These are phyloP conservation scores for Leishmania guyanensis DNA, from an alignment of 208 protist genomes.

Conservation along the genomic window DNA sequence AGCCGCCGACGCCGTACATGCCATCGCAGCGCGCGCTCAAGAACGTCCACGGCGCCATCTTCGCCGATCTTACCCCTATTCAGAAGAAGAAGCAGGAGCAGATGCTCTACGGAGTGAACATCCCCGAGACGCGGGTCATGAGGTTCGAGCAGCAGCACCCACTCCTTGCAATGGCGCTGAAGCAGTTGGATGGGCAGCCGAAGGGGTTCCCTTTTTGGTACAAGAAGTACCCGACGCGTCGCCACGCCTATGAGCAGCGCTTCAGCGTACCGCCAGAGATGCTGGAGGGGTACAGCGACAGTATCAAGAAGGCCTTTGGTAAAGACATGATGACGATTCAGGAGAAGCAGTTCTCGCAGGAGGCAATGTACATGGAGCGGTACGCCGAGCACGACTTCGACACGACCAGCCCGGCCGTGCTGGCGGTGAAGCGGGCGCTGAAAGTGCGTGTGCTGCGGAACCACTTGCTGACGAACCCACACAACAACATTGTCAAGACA, in stretches of 20 bases:
- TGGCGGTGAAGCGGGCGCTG: conserved; percentile 85
- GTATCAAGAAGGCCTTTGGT: conserved; percentile 78
- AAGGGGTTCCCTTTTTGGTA: conserved; percentile 94
- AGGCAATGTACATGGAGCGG: conserved; percentile 92
- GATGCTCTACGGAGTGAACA: conserved; percentile 90
- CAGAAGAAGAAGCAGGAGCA: conserved; percentile 91
- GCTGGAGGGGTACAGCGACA: conserved; percentile 86
- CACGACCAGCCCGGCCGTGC: conserved; percentile 83
- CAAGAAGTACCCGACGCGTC: conserved; percentile 92
- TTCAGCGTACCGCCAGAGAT: conserved; percentile 91
- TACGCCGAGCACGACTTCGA: conserved; percentile 93
- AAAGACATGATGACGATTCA: conserved; percentile 85
- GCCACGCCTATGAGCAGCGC: conserved; percentile 89
- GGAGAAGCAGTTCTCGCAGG: conserved; percentile 89
- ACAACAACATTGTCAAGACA: conserved; percentile 92
- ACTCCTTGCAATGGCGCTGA: conserved; percentile 74
- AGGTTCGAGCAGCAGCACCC: conserved; percentile 87
- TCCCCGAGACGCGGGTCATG: conserved; percentile 74
- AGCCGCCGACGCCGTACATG: conserved; percentile 90
- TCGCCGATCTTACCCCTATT: conserved; percentile 72
- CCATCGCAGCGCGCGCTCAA: conserved; percentile 87
- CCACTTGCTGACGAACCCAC: conserved; percentile 90
- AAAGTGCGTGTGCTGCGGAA: conserved; percentile 88
- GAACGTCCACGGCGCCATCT: conserved; percentile 90
- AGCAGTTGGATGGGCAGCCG: conserved; percentile 75